Base-by-base conservation (phyloP, 139 green algal species). In the Chlamydomonas applanata region DNA sequence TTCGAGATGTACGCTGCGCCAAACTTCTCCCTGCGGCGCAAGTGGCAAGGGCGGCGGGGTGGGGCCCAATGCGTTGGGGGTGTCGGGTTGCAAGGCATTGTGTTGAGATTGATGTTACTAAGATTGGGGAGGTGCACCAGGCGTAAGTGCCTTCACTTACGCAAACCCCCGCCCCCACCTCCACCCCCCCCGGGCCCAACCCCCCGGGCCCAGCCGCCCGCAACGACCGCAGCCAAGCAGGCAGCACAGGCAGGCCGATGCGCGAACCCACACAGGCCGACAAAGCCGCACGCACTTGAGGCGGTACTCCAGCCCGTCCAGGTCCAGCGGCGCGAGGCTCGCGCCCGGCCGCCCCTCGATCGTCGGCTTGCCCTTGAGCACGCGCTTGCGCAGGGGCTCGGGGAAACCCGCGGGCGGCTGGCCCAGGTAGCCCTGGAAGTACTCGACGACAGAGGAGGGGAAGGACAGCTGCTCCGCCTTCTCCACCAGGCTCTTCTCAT, bases 321-420 rank as follows among this genome's bases (percentile, higher is more conserved):
- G 78, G 83, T 94, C 85, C 56, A 93, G 34, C 40, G 85, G 73
- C 17, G 77, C 74, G 56, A 97, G 78, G 40, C 49, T 80, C 40
- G 87, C 89, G 1, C 93, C 93, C 11, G 92, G 92, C 1, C 92
- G 83, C 34, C 91, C 92, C 68, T 92, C 80, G 45, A 94, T 86
- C 9, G 56, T 78, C 33, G 78, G 69, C 75, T 89, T 86, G 78
- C 89, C 92, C 64, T 76, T 79, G 34, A 83, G 79, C 17, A 91
- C 88, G 29, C 83, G 73, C 14, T 74, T 82, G 56, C 90, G 84
- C 57, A 98, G 80, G 2, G 92, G 92, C 83, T 98, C 93, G 11
- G 94, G 94, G 88, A 97, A 97, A 27, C 92, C 93, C 44, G 85
- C 78, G 13, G 84, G 73, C 3, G 89, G 89, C 57, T 92, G 86